Base-by-base conservation (phyloP, 2,329 filamentous ascomycete species). In the Colletotrichum liriopes region DNA sequence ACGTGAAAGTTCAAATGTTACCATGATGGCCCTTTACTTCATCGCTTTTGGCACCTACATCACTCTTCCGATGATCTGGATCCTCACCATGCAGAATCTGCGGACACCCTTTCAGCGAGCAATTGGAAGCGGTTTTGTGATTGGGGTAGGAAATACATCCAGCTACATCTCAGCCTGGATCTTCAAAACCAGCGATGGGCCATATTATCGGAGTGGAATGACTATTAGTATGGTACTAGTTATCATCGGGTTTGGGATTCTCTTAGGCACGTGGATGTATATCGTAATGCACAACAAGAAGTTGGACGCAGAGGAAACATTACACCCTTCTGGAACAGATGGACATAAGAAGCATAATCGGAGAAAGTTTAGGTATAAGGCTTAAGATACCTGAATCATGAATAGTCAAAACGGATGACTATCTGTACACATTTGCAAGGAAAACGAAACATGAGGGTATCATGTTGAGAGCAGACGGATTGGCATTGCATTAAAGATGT, bases 141-240 rank as follows among this genome's bases (percentile, higher is more conserved):
- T 87, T 81, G 43, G 81, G 80, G 51, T 83, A 81, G 74, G 83
- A 80, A 54, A 83, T 80, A 56, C 83, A 9, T 52, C 71, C 6
- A 45, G 66, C 5, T 75, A 75, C 59, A 72, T 75, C 32, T 75
- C 74, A 9, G 67, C 74, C 8, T 75, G 74, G 74, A 74, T 75
- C 59, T 75, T 75, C 55, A 74, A 69, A 26, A 75, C 64, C 12
- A 74, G 71, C 41, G 70, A 74, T 29, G 74, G 63, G 1, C 74
- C 74, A 5, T 67, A 63, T 45, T 75, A 75, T 59, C 39, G 56
- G 35, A 51, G 60, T 5, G 74, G 74, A 0, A 75, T 75, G 74
- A 75, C 73, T 0, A 49, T 60, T 2, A 64, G 71, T 12, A 65
- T 75, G 66, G 65, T 70, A 14, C 20, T 75, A 12, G 69, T 62